These are phyloP conservation scores for Nothomitra cinnamomea DNA, from an alignment of 2,329 filamentous ascomycete species.

Conservation along the genomic window DNA sequence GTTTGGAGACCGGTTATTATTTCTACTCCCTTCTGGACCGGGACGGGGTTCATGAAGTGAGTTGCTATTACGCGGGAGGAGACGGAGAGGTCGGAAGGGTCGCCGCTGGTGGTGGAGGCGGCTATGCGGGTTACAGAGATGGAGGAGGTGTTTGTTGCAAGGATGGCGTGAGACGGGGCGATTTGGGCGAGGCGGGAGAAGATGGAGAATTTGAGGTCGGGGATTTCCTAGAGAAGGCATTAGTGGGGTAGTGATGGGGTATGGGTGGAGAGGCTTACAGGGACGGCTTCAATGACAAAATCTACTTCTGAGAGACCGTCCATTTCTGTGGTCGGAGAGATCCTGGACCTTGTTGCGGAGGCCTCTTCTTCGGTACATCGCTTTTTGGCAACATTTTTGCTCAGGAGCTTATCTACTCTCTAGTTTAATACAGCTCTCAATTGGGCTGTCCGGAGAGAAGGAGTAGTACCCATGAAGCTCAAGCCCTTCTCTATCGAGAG, in stretches of 20 bases:
- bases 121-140: constrained; percentile 96
- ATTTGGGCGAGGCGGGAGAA: constrained; percentile 70
- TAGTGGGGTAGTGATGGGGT: neutral
- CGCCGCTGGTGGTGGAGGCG: constrained; percentile 53
- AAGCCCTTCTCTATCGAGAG: constrained; percentile 76
- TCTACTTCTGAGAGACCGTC: constrained; percentile 69
- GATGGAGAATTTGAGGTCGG: constrained; percentile 70
- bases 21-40: constrained; percentile 91
- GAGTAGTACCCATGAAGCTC: constrained; percentile 62
- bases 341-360: constrained; percentile 49
- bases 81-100: constrained; percentile 63
- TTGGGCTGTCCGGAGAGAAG: neutral
- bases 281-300: constrained; percentile 95
- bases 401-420: constrained; percentile 67
- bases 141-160: constrained; percentile 96
- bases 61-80: constrained; percentile 84
- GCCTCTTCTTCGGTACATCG: constrained; percentile 71
- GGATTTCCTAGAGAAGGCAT: constrained; percentile 43
- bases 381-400: constrained; percentile 81
- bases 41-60: constrained; percentile 99
- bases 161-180: constrained; percentile 67
- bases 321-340: constrained; percentile 55
- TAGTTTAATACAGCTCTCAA: neutral
- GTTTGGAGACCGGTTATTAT: constrained; percentile 94
- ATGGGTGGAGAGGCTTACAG: constrained; percentile 20